These are phyloP conservation scores for Maudiozyma serrabonitensis DNA, from an alignment of 805 yeast species.

Conservation along the genomic window DNA sequence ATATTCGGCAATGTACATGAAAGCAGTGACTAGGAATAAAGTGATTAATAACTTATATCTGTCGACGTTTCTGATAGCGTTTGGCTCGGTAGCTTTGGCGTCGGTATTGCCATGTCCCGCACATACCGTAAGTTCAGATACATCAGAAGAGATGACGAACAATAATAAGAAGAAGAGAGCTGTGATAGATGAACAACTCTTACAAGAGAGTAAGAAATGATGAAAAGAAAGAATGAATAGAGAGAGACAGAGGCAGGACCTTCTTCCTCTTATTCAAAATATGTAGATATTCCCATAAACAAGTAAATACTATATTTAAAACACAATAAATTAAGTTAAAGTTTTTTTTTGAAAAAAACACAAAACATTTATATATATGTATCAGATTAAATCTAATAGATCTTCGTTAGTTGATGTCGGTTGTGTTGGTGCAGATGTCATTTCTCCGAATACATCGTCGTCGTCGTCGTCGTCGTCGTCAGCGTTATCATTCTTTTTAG, in stretches of 20 bases:
- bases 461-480: constrained; percentile 10
- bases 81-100: constrained; percentile 36
- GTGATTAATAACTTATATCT: constrained; percentile 45
- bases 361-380: not conserved
- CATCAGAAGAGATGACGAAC: constrained; percentile 7
- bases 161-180: not conserved
- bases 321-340: not conserved
- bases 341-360: not conserved
- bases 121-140: constrained; percentile 33
- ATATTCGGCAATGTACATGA: constrained; percentile 22
- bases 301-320: not conserved
- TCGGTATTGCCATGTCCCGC: constrained; percentile 37
- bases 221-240: not conserved
- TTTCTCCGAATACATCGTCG: constrained; percentile 30
- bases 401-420: constrained; percentile 3
- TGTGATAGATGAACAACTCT: too few relatives aligned
- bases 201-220: not conserved
- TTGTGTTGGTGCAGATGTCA: constrained; percentile 12
- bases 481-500: not conserved
- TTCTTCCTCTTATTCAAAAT: not conserved
- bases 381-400: not conserved
- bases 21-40: constrained; percentile 44
- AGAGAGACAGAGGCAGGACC: not conserved
- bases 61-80: constrained; percentile 55
- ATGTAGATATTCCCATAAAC: not conserved